Percentiles rank a stretch among this genome's conserved stretches.
phyloP scores from a whole-genome alignment of 768 basidiomycete genomes.

The Podaxis carcinomalis region DNA sequence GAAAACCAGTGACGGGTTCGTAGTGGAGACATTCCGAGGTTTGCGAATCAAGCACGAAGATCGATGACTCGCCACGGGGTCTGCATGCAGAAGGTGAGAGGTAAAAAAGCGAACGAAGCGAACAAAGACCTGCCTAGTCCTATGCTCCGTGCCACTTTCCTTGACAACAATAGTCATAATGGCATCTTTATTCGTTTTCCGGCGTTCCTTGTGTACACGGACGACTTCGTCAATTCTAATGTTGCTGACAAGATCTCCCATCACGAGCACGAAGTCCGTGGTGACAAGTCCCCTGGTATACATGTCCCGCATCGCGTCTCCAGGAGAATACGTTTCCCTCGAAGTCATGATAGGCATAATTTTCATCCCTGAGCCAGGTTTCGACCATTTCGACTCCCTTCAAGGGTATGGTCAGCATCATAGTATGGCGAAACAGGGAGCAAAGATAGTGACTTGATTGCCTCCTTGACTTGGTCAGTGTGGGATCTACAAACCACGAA shows the following conservation, averaged over 20 bases:
- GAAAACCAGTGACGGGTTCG: slow-evolving; percentile 69
- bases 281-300: slow-evolving; percentile 90
- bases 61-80: slow-evolving; percentile 66
- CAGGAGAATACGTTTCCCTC: slow-evolving; percentile 82
- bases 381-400: slow-evolving; percentile 85
- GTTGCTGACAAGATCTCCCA: slow-evolving; percentile 91
- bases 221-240: slow-evolving; percentile 88
- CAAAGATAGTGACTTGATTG: slow-evolving; percentile 63
- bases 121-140: slow-evolving; percentile 55
- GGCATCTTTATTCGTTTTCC: slow-evolving; percentile 85
- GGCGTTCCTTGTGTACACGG: slow-evolving; percentile 80
- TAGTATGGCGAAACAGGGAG: slow-evolving; percentile 6
- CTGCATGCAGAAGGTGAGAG: slow-evolving; percentile 30
- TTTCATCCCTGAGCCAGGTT: slow-evolving; percentile 71
- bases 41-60: slow-evolving; percentile 73
- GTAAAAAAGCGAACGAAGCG: neutral
- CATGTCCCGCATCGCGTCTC: slow-evolving; percentile 91
- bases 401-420: slow-evolving; percentile 11
- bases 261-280: slow-evolving; percentile 86
- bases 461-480: slow-evolving; percentile 78
- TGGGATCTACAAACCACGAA: slow-evolving; percentile 94
- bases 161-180: slow-evolving; percentile 97
- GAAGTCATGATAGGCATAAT: slow-evolving; percentile 84
- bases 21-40: slow-evolving; percentile 85
- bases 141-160: slow-evolving; percentile 65